Evolutionary conservation across 2,329 filamentous ascomycete species (phyloP).

Genomic region (Stachybotrys chartarum): DNA sequence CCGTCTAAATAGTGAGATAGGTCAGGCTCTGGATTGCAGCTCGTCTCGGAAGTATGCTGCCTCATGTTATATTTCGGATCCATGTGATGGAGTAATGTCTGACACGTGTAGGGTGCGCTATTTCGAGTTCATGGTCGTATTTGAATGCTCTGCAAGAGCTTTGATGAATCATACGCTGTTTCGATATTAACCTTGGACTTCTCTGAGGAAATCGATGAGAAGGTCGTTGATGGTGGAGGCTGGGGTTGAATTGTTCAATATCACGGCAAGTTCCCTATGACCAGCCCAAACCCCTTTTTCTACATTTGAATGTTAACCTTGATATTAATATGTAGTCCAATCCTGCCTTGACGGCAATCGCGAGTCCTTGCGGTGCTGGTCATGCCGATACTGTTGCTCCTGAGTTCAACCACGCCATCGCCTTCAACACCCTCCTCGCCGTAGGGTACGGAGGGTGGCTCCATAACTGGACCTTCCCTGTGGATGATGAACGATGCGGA

Average conservation of each 20-base stretch:
- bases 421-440: constrained; percentile 9
- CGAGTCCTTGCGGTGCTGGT: constrained; percentile 7
- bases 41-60: too few relatives aligned
- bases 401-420: constrained; percentile 5
- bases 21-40: too few relatives aligned
- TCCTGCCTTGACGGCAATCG: constrained; percentile 1
- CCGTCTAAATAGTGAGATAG: too few relatives aligned
- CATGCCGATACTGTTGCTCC: constrained; percentile 4
- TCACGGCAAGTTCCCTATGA: constrained; percentile 1
- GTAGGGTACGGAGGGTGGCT: constrained; percentile 13
- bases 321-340: not conserved
- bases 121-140: too few relatives aligned
- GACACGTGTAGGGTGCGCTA: too few relatives aligned
- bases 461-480: constrained; percentile 7
- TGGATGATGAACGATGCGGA: constrained; percentile 6
- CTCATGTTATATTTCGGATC: too few relatives aligned
- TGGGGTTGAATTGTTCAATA: constrained; percentile 5
- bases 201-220: too few relatives aligned
- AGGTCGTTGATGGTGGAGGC: too few relatives aligned
- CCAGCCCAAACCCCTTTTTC: not conserved
- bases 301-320: not conserved
- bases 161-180: too few relatives aligned
- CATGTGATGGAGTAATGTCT: too few relatives aligned
- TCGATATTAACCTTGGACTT: too few relatives aligned
- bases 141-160: too few relatives aligned